Evolutionary conservation across 768 basidiomycete genomes (phyloP), one percentile per base, ranked within the genome.

Genomic region (Boletus patriciae): DNA sequence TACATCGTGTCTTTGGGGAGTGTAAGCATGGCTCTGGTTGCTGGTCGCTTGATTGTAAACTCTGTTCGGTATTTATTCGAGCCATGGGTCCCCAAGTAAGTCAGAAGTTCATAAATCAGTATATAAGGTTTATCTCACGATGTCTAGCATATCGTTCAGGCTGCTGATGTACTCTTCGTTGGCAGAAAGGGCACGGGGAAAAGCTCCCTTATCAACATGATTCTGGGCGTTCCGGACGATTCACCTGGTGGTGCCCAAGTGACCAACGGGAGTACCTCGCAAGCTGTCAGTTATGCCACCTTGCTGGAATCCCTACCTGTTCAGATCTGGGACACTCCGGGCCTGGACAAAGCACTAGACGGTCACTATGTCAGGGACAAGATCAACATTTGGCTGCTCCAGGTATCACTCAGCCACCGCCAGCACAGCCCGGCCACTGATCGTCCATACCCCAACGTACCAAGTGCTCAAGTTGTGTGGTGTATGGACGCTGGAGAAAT

Each of bases 241-340:
- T 25, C 9, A 13, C 33, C 51, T 23, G 21, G 36, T 38, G 48
- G 42, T 36, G n/a, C 51, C 6, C 21, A 52, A n/a, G 33, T 36
- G 18, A 12, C 16, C 12, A 6, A 44, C 21, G 6, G 31, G 4
- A 19, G 42, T 16, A 45, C 25, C 3, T 15, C 15, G 21, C 51
- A 36, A 3, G 37, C 11, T 16, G 21, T 23, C 5, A 44, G 51
- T 15, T 38, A 46, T 29, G 43, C 52, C 12, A 46, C 52, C 15
- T 1, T 38, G 5, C 11, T 53, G 2, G 31, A 13, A 1, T 13
- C 33, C 12, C 8, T 27, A 7, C 51, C 18, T 6, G 11, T 34
- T 34, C 51, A 52, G 42, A 15, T 46, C n/a, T 53, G 52, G 52
- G 52, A 53, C 19, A 53, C 52, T 18, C 49, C 37, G 1, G 49